Evolutionary conservation across 257 asterid species (phyloP), one percentile per base, ranked within the genome.

Genomic region (Cruciata laevipes): DNA sequence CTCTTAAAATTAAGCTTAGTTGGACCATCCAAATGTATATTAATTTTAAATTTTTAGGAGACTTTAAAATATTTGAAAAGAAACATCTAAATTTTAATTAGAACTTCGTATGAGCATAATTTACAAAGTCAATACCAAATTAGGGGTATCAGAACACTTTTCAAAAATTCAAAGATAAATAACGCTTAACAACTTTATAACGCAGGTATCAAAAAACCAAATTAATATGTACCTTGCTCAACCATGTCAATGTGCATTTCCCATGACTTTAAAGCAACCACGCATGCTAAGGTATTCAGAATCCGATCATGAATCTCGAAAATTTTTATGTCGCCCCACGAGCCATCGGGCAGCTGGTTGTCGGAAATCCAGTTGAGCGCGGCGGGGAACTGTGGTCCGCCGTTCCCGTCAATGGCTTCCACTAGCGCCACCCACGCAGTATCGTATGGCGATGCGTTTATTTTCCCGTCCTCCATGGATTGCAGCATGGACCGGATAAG

Each of bases 381-480:
- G 0, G 81, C 21, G 0, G 96, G 97, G 13, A 93, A 93, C 69
- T 89, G 91, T 3, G 98, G 97, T 16, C 4, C 40, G 2, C 78
- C 83, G 35, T 66, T 61, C 37, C 86, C 91, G 21, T 63, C 61
- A 6, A 76, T 35, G 17, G 86, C 89, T 52, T 80, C 85, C 66
- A 93, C 95, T 9, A 92, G 75, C 23, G 96, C 97, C 72, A 85
- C 97, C 98, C 98, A 93, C 3, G 98, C 98, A 4, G 98, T 87
- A 81, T 93, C 98, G 74, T 93, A 93, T 0, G 98, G 90, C 1
- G 98, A 93, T n/a, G 79, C 24, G 25, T 62, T 87, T 63, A 86
- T 93, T 69, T 85, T 88, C 6, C 98, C 98, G 32, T 93, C 98
- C 20, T 79, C 94, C 94, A 93, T 88, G 0, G 86, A 82, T 1